Evolutionary conservation across 345 rosid species (phyloP).

Genomic region (Syzygium aromaticum): DNA sequence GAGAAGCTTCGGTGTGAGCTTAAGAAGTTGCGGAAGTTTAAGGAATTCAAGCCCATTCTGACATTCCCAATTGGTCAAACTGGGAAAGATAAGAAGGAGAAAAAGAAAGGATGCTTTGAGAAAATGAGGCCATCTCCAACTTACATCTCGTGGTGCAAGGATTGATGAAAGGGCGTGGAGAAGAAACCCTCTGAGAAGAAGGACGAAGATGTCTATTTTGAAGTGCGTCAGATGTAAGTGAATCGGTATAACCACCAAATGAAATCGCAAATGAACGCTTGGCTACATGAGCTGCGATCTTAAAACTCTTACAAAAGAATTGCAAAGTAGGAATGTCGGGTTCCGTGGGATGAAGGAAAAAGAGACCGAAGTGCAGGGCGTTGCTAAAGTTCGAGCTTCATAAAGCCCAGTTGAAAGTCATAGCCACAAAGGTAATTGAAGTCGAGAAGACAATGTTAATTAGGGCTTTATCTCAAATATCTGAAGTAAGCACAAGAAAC

Average conservation of each 20-base stretch:
- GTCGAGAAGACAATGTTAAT: background rate
- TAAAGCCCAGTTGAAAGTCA: background rate
- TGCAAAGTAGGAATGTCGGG: slow-evolving; percentile 58
- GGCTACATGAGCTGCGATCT: slow-evolving; percentile 66
- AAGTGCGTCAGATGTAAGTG: background rate
- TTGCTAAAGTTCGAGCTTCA: slow-evolving; percentile 71
- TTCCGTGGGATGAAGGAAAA: slow-evolving; percentile 70
- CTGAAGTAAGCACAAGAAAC: background rate
- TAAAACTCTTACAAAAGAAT: slow-evolving; percentile 37
- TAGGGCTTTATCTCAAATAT: background rate
- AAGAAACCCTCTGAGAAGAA: background rate
- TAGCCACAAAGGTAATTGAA: background rate
- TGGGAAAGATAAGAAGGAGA: slow-evolving; percentile 52
- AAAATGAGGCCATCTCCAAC: slow-evolving; percentile 68
- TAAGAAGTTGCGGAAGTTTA: slow-evolving; percentile 42
- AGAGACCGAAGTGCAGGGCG: slow-evolving; percentile 76
- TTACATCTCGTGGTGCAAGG: slow-evolving; percentile 76
- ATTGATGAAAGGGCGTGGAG: slow-evolving; percentile 32
- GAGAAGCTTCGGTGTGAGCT: slow-evolving; percentile 30
- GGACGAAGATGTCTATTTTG: background rate
- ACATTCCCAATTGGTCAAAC: slow-evolving; percentile 40
- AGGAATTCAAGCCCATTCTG: slow-evolving; percentile 75
- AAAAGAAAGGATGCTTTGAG: slow-evolving; percentile 43
- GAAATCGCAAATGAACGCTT: slow-evolving; percentile 72
- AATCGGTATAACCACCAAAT: slow-evolving; percentile 49